Percentiles rank a stretch among this genome's conserved stretches.
These are phyloP conservation scores for Hygrophoropsis aurantiaca DNA, from an alignment of 768 basidiomycete genomes.

Conservation along the genomic window DNA sequence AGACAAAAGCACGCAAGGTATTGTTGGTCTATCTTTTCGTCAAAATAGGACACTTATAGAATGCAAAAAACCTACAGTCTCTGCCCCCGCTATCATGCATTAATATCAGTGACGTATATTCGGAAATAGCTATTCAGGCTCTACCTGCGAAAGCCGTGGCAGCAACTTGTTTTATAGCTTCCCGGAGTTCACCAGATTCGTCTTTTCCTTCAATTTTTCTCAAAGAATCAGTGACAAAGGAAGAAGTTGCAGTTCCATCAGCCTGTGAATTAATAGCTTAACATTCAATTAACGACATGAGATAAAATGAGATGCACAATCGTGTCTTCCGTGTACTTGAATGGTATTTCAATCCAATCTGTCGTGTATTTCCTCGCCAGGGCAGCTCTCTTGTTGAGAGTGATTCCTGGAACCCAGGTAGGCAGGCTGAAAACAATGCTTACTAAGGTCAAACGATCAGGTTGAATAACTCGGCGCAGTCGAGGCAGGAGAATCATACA, in stretches of 20 bases:
- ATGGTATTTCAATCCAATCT: not conserved
- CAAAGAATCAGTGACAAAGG: not conserved
- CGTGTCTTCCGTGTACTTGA: not conserved
- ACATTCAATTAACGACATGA: not conserved
- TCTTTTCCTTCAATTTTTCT: not conserved
- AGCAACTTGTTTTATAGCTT: not conserved
- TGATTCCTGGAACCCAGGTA: not conserved
- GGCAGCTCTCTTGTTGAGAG: not conserved
- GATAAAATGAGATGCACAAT: not conserved
- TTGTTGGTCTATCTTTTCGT: conserved; percentile 2
- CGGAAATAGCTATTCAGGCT: not conserved
- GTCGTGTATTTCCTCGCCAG: not conserved
- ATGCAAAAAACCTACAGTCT: not conserved
- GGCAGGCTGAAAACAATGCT: conserved; percentile 1
- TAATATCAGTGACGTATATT: not conserved
- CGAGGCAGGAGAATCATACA: not conserved
- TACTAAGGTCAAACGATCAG: not conserved
- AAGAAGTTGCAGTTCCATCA: not conserved
- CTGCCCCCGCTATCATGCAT: not conserved
- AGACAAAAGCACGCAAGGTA: conserved; percentile 4
- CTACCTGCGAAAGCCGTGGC: not conserved
- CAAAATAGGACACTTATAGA: not conserved
- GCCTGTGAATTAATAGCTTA: not conserved
- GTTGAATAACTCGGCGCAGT: not conserved
- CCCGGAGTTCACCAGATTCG: too few relatives aligned